phyloP scores from a whole-genome alignment of 176 grass and related monocot species.

The Echinochloa phyllopogon region DNA sequence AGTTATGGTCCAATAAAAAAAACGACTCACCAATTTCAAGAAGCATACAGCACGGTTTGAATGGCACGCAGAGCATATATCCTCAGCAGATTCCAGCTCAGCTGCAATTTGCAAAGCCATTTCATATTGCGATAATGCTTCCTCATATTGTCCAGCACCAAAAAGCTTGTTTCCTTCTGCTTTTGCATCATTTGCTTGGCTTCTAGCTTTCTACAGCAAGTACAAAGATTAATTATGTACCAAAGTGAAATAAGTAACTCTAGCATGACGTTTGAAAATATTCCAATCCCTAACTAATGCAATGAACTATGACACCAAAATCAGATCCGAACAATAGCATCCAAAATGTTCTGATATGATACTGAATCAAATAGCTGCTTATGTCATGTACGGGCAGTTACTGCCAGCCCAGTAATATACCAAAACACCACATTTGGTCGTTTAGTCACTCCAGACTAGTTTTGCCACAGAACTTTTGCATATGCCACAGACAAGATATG shows the following conservation, averaged over 20 bases:
- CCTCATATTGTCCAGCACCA: slow-evolving; percentile 63
- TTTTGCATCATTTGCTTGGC: slow-evolving; percentile 89
- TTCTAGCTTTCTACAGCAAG: slow-evolving; percentile 66
- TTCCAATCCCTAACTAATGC: neutral
- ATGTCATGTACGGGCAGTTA: neutral
- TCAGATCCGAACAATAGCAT: slow-evolving; percentile 1
- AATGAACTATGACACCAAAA: slow-evolving; percentile 10
- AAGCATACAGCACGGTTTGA: slow-evolving; percentile 90
- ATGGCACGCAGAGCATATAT: slow-evolving; percentile 77
- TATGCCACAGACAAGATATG: slow-evolving; percentile 9
- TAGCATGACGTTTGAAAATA: slow-evolving; percentile 3
- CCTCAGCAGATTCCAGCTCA: slow-evolving; percentile 70
- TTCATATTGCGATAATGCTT: slow-evolving; percentile 75
- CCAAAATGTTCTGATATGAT: neutral
- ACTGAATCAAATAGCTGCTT: neutral
- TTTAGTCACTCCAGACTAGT: neutral
- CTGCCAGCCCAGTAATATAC: neutral
- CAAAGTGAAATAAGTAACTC: neutral
- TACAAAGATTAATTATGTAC: slow-evolving; percentile 18
- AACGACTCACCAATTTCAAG: slow-evolving; percentile 69
- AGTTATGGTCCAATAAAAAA: neutral
- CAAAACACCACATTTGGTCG: neutral
- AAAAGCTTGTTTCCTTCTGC: slow-evolving; percentile 88
- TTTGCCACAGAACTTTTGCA: neutral
- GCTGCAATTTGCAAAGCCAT: slow-evolving; percentile 76